Evolutionary conservation across 73 alveolate genomes (phyloP).

Genomic region (Paramecium sexaurelia): DNA sequence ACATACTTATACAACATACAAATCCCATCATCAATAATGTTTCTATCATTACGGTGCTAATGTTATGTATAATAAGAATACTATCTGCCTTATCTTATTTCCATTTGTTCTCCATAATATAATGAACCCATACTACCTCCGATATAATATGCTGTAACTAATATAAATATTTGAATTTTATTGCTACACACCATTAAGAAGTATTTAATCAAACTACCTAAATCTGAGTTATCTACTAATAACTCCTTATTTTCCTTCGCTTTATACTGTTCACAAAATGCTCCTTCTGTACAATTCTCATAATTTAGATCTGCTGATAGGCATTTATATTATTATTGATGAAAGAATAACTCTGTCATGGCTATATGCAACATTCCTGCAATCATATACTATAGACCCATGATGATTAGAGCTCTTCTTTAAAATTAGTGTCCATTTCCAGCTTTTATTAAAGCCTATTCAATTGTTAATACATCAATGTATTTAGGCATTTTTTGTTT

Average conservation of each 20-base stretch:
- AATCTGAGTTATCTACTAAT: not conserved
- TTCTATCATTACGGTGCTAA: conserved; percentile 42
- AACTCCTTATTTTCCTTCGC: not conserved
- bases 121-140: conserved; percentile 51
- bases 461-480: conserved; percentile 10
- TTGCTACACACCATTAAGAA: not conserved
- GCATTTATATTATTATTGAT: not conserved
- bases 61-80: not conserved
- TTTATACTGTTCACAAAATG: not conserved
- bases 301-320: not conserved
- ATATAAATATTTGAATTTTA: not conserved
- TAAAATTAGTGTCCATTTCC: conserved; percentile 34
- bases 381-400: conserved; percentile 1
- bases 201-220: conserved; percentile 1
- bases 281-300: not conserved
- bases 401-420: conserved; percentile 25
- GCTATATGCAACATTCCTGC: conserved; percentile 46
- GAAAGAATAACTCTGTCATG: not conserved
- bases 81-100: conserved; percentile 52
- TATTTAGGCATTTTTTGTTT: conserved; percentile 19
- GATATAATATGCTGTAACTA: not conserved
- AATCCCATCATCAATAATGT: conserved; percentile 15
- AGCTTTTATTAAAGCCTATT: conserved; percentile 37
- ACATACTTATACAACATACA: not conserved
- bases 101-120: conserved; percentile 45